Percentiles rank a stretch among this genome's conserved stretches.
These are phyloP conservation scores for Potentilla sterilis DNA, from an alignment of 306 rosid genomes.

Conservation along the genomic window DNA sequence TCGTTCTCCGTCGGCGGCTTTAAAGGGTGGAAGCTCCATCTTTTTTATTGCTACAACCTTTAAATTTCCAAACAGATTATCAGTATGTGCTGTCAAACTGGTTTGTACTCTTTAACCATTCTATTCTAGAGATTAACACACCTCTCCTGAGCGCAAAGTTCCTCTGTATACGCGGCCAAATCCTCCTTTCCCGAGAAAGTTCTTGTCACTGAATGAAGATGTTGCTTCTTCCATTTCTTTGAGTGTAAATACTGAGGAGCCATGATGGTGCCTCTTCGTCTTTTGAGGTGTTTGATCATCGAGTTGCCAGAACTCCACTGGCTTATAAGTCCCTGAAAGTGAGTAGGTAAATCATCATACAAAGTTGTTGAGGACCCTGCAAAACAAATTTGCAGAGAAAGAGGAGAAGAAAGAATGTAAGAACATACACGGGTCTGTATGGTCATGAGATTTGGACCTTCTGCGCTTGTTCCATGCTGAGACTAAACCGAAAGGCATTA, in stretches of 20 bases:
- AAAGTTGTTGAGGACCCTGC: background rate
- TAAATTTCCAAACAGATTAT: conserved; percentile 13
- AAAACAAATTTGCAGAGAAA: background rate
- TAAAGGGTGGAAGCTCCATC: conserved; percentile 82
- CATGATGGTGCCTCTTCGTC: conserved; percentile 67
- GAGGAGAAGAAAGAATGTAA: conserved; percentile 10
- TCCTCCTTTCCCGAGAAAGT: conserved; percentile 91
- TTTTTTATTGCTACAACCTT: conserved; percentile 93
- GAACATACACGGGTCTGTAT: conserved; percentile 71
- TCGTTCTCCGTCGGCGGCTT: conserved; percentile 87
- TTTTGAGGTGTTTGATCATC: conserved; percentile 61
- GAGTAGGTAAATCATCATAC: conserved; percentile 8
- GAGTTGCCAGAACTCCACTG: conserved; percentile 77
- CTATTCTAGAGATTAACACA: conserved; percentile 1
- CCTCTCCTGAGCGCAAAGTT: conserved; percentile 84
- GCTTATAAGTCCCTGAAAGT: conserved; percentile 73
- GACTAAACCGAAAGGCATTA: conserved; percentile 85
- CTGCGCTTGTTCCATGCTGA: conserved; percentile 97
- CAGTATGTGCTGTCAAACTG: conserved; percentile 22
- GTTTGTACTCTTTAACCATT: background rate
- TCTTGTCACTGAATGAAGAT: conserved; percentile 74
- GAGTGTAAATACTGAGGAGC: conserved; percentile 72
- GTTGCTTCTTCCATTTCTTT: conserved; percentile 96
- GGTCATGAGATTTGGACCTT: conserved; percentile 75
- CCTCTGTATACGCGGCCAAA: conserved; percentile 85